Evolutionary conservation across 257 asterid genomes (phyloP), one percentile per base, ranked within the genome.

Genomic region (Galeopsis tetrahit): DNA sequence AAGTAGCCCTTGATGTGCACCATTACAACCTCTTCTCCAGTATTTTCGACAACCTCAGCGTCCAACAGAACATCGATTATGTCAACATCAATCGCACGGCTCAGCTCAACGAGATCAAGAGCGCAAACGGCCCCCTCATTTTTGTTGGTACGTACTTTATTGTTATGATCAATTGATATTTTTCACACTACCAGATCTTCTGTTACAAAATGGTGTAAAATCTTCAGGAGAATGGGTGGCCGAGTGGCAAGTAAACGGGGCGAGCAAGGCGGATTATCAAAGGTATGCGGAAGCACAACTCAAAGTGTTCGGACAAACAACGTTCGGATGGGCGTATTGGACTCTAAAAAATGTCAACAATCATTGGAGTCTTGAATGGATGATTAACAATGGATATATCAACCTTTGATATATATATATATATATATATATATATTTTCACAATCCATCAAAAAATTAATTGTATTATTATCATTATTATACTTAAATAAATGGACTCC

Each of bases 301-400:
- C 5, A 14, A 87, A 65, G 94, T 90, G 42, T 90, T 75, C 4
- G 89, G 90, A 4, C 49, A 70, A 14, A 89, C 93, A 2, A 72
- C 81, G 9, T 88, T 90, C 62, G 97, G 96, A 10, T 90, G 97
- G 96, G 97, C 94, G 0, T 90, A 90, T 67, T 90, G 94, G 96
- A 33, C 86, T 4, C 77, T 84, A 0, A 90, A 75, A 55, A 87
- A 90, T 79, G 97, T 81, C 4, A 65, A 79, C 36, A 75, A 74
- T 5, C 28, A 78, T 7, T 86, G 95, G 95, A 86, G 89, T 74
- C 35, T 88, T 78, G 85, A 88, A 46, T 90, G 97, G 97, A 88
- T 85, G 95, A 86, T 90, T 21, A 81, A 78, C 1, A 90, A 90
- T 80, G 91, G 91, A 7, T 85, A 83, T 49, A 79, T 88, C 69